Conservation (phyloP, 1,284 basidiomycete species). For the Caloboletus inedulis region DNA sequence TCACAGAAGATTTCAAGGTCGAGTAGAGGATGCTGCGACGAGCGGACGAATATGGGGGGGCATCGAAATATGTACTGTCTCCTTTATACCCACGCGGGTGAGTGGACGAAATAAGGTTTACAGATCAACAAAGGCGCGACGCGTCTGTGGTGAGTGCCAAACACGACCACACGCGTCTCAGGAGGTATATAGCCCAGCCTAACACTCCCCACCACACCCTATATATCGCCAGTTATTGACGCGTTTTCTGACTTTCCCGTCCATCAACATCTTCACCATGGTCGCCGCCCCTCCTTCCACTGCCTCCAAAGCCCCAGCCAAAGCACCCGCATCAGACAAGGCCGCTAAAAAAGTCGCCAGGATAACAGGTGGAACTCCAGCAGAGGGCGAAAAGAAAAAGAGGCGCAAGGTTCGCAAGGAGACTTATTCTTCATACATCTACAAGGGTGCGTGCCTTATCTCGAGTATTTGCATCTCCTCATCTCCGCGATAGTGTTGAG, state of each 20-base stretch:
- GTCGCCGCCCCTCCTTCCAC: constrained; percentile 46
- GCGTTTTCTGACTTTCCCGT: not conserved
- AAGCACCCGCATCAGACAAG: constrained; percentile 68
- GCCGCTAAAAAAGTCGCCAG: constrained; percentile 84
- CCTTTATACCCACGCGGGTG: constrained; percentile 29
- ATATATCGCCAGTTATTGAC: constrained; percentile 13
- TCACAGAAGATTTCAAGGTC: not conserved
- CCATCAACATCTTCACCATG: constrained; percentile 44
- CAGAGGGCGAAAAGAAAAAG: constrained; percentile 81
- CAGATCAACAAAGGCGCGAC: constrained; percentile 38
- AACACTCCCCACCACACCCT: not conserved
- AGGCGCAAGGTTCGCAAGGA: constrained; percentile 86
- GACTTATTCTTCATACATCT: constrained; percentile 92
- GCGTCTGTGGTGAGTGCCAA: constrained; percentile 33
- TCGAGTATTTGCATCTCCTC: constrained; percentile 32
- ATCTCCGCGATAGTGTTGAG: constrained; percentile 59
- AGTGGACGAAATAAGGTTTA: constrained; percentile 30
- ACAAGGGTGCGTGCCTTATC: constrained; percentile 61
- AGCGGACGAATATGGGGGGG: constrained; percentile 6
- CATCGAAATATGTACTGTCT: not conserved
- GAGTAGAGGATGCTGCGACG: constrained; percentile 9
- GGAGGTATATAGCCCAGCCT: constrained; percentile 21
- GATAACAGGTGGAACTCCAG: constrained; percentile 52
- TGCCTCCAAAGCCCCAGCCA: constrained; percentile 81
- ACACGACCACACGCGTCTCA: constrained; percentile 42